phyloP scores from a whole-genome alignment of 768 basidiomycete species.

The Suillus americanus region DNA sequence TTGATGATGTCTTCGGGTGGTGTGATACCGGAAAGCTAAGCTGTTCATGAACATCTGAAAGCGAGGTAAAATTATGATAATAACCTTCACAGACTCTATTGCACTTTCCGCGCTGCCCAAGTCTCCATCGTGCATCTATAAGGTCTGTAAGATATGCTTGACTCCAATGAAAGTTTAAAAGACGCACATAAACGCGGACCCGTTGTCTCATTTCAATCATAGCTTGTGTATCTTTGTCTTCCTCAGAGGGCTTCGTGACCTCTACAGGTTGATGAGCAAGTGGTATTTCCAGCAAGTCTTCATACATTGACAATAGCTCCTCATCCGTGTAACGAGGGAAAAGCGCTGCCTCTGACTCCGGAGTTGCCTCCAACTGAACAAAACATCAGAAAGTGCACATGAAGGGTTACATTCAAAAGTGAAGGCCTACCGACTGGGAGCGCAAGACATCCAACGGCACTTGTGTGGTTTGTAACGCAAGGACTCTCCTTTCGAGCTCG shows the following conservation, averaged over 20 bases:
- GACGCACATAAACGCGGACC: slow-evolving; percentile 49
- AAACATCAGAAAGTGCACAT: not conserved
- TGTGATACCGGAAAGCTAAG: slow-evolving; percentile 42
- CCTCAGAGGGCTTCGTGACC: slow-evolving; percentile 7
- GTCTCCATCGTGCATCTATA: slow-evolving; percentile 51
- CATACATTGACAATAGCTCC: slow-evolving; percentile 40
- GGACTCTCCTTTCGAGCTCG: slow-evolving; percentile 1
- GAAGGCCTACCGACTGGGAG: not conserved
- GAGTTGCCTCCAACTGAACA: not conserved
- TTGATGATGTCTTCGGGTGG: slow-evolving; percentile 47
- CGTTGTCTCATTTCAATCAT: slow-evolving; percentile 17
- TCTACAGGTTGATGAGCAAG: slow-evolving; percentile 11
- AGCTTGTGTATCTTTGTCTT: slow-evolving; percentile 11
- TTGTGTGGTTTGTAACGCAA: slow-evolving; percentile 1
- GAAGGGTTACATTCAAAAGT: not conserved
- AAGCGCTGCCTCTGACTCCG: not conserved
- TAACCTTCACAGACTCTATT: slow-evolving; percentile 54
- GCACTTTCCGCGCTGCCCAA: slow-evolving; percentile 45
- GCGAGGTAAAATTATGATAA: slow-evolving; percentile 6
- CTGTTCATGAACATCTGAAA: slow-evolving; percentile 2
- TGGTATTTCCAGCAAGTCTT: slow-evolving; percentile 37
- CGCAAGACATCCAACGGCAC: not conserved
- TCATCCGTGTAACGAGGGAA: slow-evolving; percentile 31
- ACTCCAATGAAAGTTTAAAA: not conserved
- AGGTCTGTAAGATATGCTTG: slow-evolving; percentile 8